Conservation (phyloP, 1,139 yeast species). For the Suhomyces bolitotheri region DNA sequence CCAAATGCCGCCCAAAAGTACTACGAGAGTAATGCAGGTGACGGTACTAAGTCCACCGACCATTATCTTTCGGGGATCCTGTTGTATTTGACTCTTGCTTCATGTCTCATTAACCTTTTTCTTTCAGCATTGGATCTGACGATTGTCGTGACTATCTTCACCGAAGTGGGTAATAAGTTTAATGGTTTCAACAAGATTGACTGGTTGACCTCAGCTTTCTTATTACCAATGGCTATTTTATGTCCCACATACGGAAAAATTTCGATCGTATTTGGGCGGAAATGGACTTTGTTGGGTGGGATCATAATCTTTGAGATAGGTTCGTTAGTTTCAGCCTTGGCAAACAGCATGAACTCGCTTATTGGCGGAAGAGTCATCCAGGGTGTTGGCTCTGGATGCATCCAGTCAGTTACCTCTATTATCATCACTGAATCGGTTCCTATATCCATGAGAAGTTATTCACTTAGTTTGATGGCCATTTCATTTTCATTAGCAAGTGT, state of each 20-base stretch:
- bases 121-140: constrained; percentile 27
- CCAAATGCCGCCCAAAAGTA: too few relatives aligned
- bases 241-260: constrained; percentile 26
- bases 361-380: constrained; percentile 26
- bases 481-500: constrained; percentile 25
- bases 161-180: constrained; percentile 22
- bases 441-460: constrained; percentile 19
- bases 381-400: constrained; percentile 27
- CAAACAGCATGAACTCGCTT: constrained; percentile 23
- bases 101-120: constrained; percentile 22
- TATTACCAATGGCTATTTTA: constrained; percentile 25
- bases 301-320: constrained; percentile 24
- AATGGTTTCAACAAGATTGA: constrained; percentile 21
- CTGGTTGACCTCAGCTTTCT: constrained; percentile 25
- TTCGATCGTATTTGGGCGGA: constrained; percentile 25
- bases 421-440: constrained; percentile 25
- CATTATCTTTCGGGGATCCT: constrained; percentile 20
- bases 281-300: constrained; percentile 19
- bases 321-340: constrained; percentile 21
- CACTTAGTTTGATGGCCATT: constrained; percentile 22
- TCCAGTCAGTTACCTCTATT: constrained; percentile 21
- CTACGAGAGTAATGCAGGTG: constrained; percentile 27
- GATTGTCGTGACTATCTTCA: constrained; percentile 24
- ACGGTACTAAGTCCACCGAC: constrained; percentile 22
- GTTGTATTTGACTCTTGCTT: constrained; percentile 16